Evolutionary conservation across 2,329 filamentous ascomycete genomes (phyloP), one percentile per base, ranked within the genome.

Genomic region (Colletotrichum sp.): DNA sequence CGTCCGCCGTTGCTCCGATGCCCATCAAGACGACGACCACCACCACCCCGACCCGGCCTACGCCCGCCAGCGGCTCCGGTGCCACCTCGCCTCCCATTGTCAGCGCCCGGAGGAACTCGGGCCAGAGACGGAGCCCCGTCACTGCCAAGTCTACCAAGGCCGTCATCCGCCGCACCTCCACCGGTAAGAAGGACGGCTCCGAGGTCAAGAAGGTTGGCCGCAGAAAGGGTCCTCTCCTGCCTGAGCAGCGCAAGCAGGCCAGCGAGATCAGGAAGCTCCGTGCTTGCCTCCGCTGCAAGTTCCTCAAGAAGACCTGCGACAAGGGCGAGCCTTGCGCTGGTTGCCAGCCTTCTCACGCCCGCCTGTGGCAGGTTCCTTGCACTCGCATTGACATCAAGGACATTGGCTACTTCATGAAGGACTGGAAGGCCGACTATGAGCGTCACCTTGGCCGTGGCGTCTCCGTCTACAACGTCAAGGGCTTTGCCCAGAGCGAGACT

Each of bases 371-470:
- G 87, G 96, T 99, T 60, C 96, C 96, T 77, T 99, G 96, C 89
- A 99, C 96, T 55, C 95, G 96, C 77, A 98, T 98, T 82, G 96
- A 98, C 85, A 99, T 99, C 89, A 98, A 98, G 90, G 96, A 99
- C 82, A 98, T 99, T 81, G 95, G 93, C 59, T 98, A 98, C 86
- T 99, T 99, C 89, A 97, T 98, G 95, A 98, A 98, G 89, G 96
- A 98, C 85, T 99, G 96, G 96, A 98, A 96, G 87, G 96, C 96
- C 60, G 96, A 99, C 85, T 98, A 97, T 81, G 96, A 98, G 87
- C 94, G 96, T 80, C 96, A 98, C 83, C 92, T 97, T 80, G 94
- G 92, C 78, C 92, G 95, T 74, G 95, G 95, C 71, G 95, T 98
- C 83, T 98, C 96, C 3, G 94, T 98, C 65, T 96, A 94, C 85